phyloP scores from a whole-genome alignment of 768 basidiomycete genomes.

The Hortiboletus campestris region DNA sequence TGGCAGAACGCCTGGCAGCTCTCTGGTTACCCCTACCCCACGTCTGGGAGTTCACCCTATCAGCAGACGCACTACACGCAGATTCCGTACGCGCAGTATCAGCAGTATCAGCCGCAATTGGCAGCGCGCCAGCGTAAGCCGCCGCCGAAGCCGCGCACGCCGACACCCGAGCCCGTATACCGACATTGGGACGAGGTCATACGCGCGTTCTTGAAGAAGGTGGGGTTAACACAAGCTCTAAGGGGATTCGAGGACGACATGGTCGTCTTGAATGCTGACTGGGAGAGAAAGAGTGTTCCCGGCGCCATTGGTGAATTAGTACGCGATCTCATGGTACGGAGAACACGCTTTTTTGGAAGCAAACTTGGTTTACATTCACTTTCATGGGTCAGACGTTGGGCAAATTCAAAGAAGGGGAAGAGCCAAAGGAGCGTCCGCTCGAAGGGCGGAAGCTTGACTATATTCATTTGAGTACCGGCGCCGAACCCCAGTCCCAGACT shows the following conservation, averaged over 20 bases:
- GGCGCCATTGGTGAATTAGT: constrained; percentile 52
- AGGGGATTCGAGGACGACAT: constrained; percentile 70
- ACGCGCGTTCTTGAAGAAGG: constrained; percentile 49
- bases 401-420: constrained; percentile 29
- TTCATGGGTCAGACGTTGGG: constrained; percentile 25
- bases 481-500: constrained; percentile 51
- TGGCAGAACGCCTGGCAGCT: constrained; percentile 37
- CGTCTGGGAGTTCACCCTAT: constrained; percentile 30
- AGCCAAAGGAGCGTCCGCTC: constrained; percentile 36
- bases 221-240: constrained; percentile 57
- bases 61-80: constrained; percentile 36
- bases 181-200: constrained; percentile 63
- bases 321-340: constrained; percentile 49
- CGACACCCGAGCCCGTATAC: constrained; percentile 44
- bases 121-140: constrained; percentile 31
- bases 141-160: constrained; percentile 28
- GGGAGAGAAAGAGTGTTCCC: constrained; percentile 59
- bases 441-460: constrained; percentile 73
- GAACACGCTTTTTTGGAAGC: background rate
- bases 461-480: constrained; percentile 47
- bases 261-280: constrained; percentile 63
- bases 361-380: background rate
- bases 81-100: constrained; percentile 35
- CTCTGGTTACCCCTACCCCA: constrained; percentile 31
- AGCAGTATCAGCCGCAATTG: constrained; percentile 30